Conservation (phyloP, 768 basidiomycete species). For the Mycena metata region DNA sequence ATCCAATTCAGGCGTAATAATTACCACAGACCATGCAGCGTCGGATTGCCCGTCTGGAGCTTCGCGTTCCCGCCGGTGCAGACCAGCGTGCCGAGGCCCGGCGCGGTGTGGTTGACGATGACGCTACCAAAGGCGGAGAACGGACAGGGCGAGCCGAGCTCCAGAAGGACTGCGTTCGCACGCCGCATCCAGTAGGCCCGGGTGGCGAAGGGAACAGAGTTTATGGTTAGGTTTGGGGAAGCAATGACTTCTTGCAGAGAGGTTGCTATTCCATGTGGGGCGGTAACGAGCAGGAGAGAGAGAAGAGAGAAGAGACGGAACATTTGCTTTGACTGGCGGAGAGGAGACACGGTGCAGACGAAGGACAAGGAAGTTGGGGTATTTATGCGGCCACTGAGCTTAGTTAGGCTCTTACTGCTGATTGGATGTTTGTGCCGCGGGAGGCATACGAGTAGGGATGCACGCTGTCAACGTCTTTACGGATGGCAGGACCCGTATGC, state of each 20-base stretch:
- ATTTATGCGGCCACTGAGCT: too few species aligned
- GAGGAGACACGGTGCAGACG: too few species aligned
- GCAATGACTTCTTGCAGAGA: conserved; percentile 23
- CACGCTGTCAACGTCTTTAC: too few species aligned
- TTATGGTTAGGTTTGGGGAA: conserved; percentile 22
- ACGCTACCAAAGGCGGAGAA: conserved; percentile 36
- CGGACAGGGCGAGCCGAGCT: conserved; percentile 30
- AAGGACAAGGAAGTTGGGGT: too few species aligned
- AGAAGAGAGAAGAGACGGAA: not conserved
- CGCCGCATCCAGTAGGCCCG: conserved; percentile 38
- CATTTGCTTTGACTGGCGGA: not conserved
- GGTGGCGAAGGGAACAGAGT: conserved; percentile 33
- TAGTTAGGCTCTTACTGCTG: too few species aligned
- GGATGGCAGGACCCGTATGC: too few species aligned
- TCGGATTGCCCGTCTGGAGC: conserved; percentile 29
- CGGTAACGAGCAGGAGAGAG: not conserved
- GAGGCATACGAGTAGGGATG: too few species aligned
- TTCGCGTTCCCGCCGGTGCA: conserved; percentile 34
- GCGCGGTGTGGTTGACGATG: conserved; percentile 38
- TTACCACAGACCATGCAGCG: conserved; percentile 35
- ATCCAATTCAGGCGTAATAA: not conserved
- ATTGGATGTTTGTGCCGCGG: too few species aligned
- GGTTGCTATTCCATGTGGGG: not conserved
- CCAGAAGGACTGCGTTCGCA: conserved; percentile 26
- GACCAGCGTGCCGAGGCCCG: conserved; percentile 31